These are phyloP conservation scores for Lolium rigidum DNA, from an alignment of 176 grass and related monocot genomes.

Conservation along the genomic window DNA sequence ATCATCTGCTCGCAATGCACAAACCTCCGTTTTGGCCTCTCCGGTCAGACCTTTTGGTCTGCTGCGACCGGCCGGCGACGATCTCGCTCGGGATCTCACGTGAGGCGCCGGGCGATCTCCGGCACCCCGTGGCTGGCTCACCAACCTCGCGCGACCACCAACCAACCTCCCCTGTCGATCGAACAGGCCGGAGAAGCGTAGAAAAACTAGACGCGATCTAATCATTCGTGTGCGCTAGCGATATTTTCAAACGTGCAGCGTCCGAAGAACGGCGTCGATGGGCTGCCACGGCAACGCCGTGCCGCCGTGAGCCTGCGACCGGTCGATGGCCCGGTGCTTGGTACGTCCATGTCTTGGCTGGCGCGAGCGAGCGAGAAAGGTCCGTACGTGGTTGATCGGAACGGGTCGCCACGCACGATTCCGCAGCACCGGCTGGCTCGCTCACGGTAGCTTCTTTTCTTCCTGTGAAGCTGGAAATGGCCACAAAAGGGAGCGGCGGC, in stretches of 20 bases:
- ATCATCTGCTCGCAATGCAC: not conserved
- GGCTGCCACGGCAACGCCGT: not conserved
- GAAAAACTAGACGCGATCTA: too few species aligned
- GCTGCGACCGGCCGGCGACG: not conserved
- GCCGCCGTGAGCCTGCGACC: not conserved
- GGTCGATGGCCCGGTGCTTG: too few species aligned
- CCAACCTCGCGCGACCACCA: not conserved
- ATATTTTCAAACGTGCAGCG: not conserved
- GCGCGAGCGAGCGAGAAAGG: too few species aligned
- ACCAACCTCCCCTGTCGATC: not conserved
- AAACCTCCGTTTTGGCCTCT: not conserved
- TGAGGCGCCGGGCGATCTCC: conserved; percentile 21
- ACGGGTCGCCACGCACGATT: too few species aligned
- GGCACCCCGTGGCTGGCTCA: not conserved
- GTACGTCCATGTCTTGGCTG: too few species aligned
- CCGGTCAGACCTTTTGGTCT: not conserved
- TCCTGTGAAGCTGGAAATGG: too few species aligned
- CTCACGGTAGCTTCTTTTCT: too few species aligned
- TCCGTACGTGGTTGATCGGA: too few species aligned
- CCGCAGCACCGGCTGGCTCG: too few species aligned
- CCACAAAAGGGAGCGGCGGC: too few species aligned
- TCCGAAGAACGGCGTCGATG: not conserved
- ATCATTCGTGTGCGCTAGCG: not conserved
- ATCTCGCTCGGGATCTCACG: not conserved
- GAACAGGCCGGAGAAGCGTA: too few species aligned